A percentile compares a stretch with the other conserved stretches of the same genome.
phyloP scores from a whole-genome alignment of 176 grass and related monocot species.

The Poa pratensis region DNA sequence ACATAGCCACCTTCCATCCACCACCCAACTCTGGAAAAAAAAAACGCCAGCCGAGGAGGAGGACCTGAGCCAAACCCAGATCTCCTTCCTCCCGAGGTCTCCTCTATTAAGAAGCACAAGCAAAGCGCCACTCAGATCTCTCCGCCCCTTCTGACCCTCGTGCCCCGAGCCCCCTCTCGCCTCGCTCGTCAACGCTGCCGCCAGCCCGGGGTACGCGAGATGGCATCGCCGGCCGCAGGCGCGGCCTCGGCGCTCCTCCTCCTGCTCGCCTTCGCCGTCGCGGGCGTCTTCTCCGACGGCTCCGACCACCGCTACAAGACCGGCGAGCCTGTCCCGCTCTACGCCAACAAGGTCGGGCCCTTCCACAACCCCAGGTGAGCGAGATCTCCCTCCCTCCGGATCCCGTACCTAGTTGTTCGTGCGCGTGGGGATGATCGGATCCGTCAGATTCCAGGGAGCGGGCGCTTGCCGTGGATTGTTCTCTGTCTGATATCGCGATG shows the following conservation, averaged over 20 bases:
- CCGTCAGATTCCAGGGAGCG: background rate
- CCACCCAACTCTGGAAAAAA: constrained; percentile 30
- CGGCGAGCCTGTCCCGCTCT: constrained; percentile 73
- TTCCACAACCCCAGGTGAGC: constrained; percentile 97
- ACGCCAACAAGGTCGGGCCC: constrained; percentile 95
- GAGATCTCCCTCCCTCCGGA: constrained; percentile 35
- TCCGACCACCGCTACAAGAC: constrained; percentile 88
- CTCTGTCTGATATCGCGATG: too few species aligned
- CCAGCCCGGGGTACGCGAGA: constrained; percentile 29
- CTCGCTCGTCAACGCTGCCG: constrained; percentile 55
- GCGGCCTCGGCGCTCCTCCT: constrained; percentile 48
- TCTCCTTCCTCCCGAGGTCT: constrained; percentile 20
- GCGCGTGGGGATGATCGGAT: constrained; percentile 17
- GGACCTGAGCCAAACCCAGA: constrained; percentile 8
- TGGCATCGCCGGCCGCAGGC: constrained; percentile 55
- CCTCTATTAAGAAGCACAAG: constrained; percentile 58
- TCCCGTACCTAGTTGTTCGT: background rate
- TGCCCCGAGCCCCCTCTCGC: background rate
- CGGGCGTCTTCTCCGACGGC: constrained; percentile 69
- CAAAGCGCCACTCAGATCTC: constrained; percentile 57
- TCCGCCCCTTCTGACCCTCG: constrained; percentile 17
- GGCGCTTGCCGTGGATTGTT: too few species aligned
- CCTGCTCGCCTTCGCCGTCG: constrained; percentile 58
- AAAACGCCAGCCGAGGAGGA: background rate
- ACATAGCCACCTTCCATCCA: constrained; percentile 41